phyloP scores from a whole-genome alignment of 441 rosid species.

The Breynia disticha region DNA sequence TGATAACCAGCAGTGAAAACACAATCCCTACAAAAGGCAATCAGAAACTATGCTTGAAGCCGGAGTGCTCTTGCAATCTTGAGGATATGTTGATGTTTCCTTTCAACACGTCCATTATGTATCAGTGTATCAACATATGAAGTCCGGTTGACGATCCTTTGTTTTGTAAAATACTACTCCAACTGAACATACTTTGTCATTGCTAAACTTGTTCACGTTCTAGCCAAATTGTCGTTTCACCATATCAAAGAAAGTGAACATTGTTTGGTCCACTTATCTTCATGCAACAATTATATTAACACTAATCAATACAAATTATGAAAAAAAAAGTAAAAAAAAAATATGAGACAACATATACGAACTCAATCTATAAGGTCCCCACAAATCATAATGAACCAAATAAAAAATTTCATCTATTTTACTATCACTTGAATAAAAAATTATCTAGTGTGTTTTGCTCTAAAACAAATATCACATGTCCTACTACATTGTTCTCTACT shows the following conservation, averaged over 20 bases:
- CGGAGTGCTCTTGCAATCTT: not conserved
- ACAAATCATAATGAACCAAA: not conserved
- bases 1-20: not conserved
- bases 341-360: not conserved
- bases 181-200: not conserved
- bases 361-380: not conserved
- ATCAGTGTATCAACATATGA: not conserved
- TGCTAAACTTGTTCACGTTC: not conserved
- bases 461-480: not conserved
- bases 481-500: not conserved
- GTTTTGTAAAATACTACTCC: not conserved
- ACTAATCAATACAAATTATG: not conserved
- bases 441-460: not conserved
- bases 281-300: not conserved
- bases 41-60: not conserved
- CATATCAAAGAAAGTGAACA: not conserved
- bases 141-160: not conserved
- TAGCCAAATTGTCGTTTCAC: not conserved
- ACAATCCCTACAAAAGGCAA: slow-evolving; percentile 1
- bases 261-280: not conserved
- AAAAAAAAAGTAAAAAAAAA: not conserved
- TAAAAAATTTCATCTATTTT: not conserved
- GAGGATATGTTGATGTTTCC: not conserved
- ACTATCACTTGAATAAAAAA: not conserved
- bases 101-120: slow-evolving; percentile 1